Conservation (phyloP, 2,329 filamentous ascomycete species). For the Epichloe hybrida region DNA sequence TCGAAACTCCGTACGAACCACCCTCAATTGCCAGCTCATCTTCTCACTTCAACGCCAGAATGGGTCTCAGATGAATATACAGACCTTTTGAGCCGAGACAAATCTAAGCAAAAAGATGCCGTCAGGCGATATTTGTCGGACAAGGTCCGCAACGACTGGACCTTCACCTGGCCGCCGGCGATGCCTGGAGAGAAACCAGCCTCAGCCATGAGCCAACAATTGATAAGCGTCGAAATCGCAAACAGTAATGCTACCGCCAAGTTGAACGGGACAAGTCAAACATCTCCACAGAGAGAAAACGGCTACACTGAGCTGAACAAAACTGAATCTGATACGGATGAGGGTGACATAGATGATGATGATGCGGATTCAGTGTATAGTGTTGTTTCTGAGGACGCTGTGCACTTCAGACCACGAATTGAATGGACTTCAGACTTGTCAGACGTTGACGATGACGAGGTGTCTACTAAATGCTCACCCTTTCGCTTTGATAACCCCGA, state of each 20-base stretch:
- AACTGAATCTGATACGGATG: slow-evolving; percentile 5
- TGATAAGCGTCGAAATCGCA: not conserved
- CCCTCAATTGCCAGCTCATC: slow-evolving; percentile 16
- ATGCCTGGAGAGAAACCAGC: not conserved
- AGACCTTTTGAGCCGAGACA: slow-evolving; percentile 49
- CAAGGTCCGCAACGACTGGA: slow-evolving; percentile 46
- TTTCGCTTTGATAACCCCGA: slow-evolving; percentile 39
- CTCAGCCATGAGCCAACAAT: not conserved
- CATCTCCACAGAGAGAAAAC: slow-evolving; percentile 21
- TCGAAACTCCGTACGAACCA: slow-evolving; percentile 33
- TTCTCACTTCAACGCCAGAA: slow-evolving; percentile 16
- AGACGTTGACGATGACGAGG: slow-evolving; percentile 33
- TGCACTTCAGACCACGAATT: slow-evolving; percentile 34
- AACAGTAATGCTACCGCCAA: not conserved
- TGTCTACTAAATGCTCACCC: slow-evolving; percentile 29
- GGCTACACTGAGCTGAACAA: slow-evolving; percentile 25
- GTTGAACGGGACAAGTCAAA: slow-evolving; percentile 10
- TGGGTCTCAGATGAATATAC: slow-evolving; percentile 40
- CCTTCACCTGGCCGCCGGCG: slow-evolving; percentile 39
- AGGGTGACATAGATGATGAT: slow-evolving; percentile 23
- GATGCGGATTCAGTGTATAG: slow-evolving; percentile 41
- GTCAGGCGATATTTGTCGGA: slow-evolving; percentile 40
- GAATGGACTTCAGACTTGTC: slow-evolving; percentile 47
- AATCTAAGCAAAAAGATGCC: slow-evolving; percentile 48
- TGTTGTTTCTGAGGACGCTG: slow-evolving; percentile 40